Evolutionary conservation across 805 yeast genomes (phyloP), one percentile per base, ranked within the genome.

Genomic region (Saccharomycopsis guyanensis): DNA sequence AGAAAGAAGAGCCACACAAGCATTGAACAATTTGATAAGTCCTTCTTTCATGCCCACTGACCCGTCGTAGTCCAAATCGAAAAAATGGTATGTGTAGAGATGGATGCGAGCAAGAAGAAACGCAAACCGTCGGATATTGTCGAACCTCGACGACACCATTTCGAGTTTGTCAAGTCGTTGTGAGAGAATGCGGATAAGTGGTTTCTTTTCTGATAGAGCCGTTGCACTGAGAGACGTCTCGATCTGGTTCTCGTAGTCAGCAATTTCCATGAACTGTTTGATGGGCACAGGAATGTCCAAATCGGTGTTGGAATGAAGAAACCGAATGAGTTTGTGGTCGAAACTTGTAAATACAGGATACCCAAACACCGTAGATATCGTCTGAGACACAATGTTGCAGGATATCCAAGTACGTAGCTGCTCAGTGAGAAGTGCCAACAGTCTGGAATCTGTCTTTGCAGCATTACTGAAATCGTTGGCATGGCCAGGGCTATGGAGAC

Each of bases 321-420:
- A 48, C 4, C 63, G 54, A 75, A 72, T 3, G 79, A 70, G 4
- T 79, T 64, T 2, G 82, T 75, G 1, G 87, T 87, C 95, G 58
- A 88, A 85, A 49, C 82, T 86, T 3, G 86, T 89, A 63, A 87
- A 88, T 0, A 95, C 87, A 0, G 97, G 98, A 58, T 84, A 89
- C 16, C 98, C 98, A 65, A 88, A 87, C 8, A 95, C 82, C 2
- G 95, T 79, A 3, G 96, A 96, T 51, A 93, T 80, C 2, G 82
- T 76, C 62, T 93, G 97, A 2, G 95, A 83, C 0, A 86, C 95
- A 19, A 86, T 75, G 59, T 93, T 93, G 58, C 96, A 87, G 8
- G 86, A 76, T n/a, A 86, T 76, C 98, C 98, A 91, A 0, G 98
- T 91, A 49, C 82, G 74, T 29, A 80, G 72, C 57, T 87, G 95